A percentile compares a stretch with the other conserved stretches of the same genome.
Evolutionary conservation across 2,329 filamentous ascomycete species (phyloP).

Genomic region (Nemania sp.): DNA sequence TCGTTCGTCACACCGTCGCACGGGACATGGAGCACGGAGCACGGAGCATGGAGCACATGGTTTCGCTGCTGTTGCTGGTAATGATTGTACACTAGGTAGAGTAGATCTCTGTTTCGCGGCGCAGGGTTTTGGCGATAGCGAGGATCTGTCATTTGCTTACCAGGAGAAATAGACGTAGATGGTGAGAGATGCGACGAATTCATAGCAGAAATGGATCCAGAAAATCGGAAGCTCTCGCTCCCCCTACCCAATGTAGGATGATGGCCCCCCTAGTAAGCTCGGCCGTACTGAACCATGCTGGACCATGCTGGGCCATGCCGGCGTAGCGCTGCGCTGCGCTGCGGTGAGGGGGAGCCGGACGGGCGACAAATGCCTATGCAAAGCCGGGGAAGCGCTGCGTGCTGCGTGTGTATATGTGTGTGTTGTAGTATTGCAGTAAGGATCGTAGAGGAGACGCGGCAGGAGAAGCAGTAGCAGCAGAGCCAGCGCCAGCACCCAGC

Average conservation of each 20-base stretch:
- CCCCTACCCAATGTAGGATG: slow-evolving; percentile 34
- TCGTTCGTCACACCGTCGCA: slow-evolving; percentile 16
- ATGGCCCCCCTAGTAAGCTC: slow-evolving; percentile 21
- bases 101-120: slow-evolving; percentile 25
- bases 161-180: slow-evolving; percentile 13
- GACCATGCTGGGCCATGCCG: slow-evolving; percentile 19
- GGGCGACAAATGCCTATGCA: too few species aligned
- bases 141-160: slow-evolving; percentile 15
- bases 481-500: too few species aligned
- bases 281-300: slow-evolving; percentile 21
- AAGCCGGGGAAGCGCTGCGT: too few species aligned
- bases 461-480: background rate
- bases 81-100: slow-evolving; percentile 27
- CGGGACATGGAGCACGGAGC: background rate
- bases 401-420: too few species aligned
- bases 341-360: slow-evolving; percentile 21
- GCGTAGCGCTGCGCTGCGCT: slow-evolving; percentile 16
- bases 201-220: slow-evolving; percentile 25
- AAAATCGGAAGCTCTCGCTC: slow-evolving; percentile 33
- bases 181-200: slow-evolving; percentile 14
- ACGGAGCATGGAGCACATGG: too few species aligned
- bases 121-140: slow-evolving; percentile 19
- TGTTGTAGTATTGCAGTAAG: too few species aligned
- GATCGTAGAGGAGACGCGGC: too few species aligned
- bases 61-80: background rate